A percentile compares a stretch with the other conserved stretches of the same genome.
These are phyloP conservation scores for Mortierella sp. DNA, from an alignment of 371 early-diverging fungal genomes.

Conservation along the genomic window DNA sequence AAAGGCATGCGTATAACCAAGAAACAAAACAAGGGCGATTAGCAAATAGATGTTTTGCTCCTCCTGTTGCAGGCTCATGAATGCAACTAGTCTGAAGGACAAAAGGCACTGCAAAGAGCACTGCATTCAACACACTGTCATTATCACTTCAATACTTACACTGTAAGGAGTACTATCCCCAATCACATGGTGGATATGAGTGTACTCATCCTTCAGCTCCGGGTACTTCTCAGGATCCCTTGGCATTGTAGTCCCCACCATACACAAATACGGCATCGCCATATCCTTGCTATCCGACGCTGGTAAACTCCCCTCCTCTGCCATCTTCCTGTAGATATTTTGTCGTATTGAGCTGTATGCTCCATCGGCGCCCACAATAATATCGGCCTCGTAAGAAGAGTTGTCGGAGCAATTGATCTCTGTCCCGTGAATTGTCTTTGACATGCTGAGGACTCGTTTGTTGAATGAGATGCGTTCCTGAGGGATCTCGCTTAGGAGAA, in stretches of 20 bases:
- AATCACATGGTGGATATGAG: neutral
- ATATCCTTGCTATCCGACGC: slow-evolving; percentile 6
- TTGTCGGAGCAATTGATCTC: slow-evolving; percentile 11
- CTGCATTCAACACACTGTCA: neutral
- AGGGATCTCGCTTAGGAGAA: slow-evolving; percentile 12
- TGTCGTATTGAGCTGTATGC: slow-evolving; percentile 22
- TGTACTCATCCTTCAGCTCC: neutral
- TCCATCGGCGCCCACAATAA: slow-evolving; percentile 25
- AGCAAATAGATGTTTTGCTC: neutral
- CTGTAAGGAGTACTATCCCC: neutral
- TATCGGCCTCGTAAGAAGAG: slow-evolving; percentile 18
- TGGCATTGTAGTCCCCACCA: slow-evolving; percentile 12
- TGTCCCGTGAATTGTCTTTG: neutral
- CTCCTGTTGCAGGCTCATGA: neutral
- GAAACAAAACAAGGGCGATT: neutral
- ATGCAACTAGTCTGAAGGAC: neutral
- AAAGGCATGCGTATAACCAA: neutral
- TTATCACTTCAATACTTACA: neutral
- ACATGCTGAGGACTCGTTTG: slow-evolving; percentile 12
- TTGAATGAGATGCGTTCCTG: slow-evolving; percentile 1
- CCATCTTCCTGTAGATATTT: slow-evolving; percentile 2
- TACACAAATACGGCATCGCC: neutral
- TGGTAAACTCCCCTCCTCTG: neutral
- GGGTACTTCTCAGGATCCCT: slow-evolving; percentile 17
- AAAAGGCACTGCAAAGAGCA: slow-evolving; percentile 2